Conservation (phyloP, 2,329 filamentous ascomycete genomes). For the Chaetothyriales sp. region DNA sequence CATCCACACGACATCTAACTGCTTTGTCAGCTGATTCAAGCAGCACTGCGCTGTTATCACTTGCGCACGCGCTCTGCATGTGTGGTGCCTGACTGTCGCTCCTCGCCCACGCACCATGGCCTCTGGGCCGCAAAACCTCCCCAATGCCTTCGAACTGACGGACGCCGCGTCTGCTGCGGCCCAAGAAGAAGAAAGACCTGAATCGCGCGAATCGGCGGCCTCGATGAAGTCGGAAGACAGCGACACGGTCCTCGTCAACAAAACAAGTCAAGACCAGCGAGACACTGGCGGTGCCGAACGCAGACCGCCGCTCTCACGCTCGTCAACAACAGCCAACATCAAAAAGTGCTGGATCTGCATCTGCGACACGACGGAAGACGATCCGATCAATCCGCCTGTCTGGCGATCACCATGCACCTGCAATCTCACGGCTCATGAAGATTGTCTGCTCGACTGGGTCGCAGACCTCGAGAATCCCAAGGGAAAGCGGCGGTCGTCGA, state of each 20-base stretch:
- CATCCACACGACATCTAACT: too few species aligned
- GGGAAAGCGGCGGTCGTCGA: slow-evolving; percentile 32
- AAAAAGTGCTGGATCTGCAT: slow-evolving; percentile 57
- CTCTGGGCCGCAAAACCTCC: not conserved
- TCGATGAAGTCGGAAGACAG: slow-evolving; percentile 18
- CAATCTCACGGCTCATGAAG: slow-evolving; percentile 77
- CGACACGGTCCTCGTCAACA: slow-evolving; percentile 15
- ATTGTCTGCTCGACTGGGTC: slow-evolving; percentile 81
- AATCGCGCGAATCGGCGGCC: slow-evolving; percentile 1
- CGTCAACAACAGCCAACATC: slow-evolving; percentile 24
- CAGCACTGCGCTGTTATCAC: too few species aligned
- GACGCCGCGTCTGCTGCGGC: not conserved
- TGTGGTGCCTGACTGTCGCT: too few species aligned
- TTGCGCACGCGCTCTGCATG: too few species aligned
- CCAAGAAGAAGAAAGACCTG: not conserved
- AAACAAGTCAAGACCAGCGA: slow-evolving; percentile 1
- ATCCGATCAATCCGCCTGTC: slow-evolving; percentile 38
- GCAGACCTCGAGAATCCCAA: slow-evolving; percentile 63
- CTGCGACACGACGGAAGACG: slow-evolving; percentile 49
- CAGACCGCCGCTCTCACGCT: slow-evolving; percentile 8
- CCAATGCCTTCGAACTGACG: not conserved
- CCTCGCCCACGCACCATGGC: not conserved
- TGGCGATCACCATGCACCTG: slow-evolving; percentile 90
- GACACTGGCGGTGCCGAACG: slow-evolving; percentile 3
- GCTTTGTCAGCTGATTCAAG: too few species aligned